phyloP scores from a whole-genome alignment of 495 filamentous ascomycete species.

The Penicillium fimorum region DNA sequence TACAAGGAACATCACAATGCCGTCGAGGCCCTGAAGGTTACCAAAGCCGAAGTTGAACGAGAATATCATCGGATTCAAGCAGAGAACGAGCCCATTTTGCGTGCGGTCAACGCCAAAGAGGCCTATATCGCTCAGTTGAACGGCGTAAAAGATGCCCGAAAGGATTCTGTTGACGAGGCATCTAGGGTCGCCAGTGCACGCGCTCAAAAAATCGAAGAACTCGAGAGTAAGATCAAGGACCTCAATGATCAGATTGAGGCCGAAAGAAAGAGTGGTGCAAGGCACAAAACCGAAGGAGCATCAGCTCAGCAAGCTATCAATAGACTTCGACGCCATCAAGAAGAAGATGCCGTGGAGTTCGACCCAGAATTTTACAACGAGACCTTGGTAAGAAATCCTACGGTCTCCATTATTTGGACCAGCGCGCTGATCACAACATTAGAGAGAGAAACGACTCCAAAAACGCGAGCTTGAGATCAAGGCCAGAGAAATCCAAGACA shows the following conservation, averaged over 20 bases:
- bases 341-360: constrained; percentile 51
- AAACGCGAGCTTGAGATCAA: constrained; percentile 32
- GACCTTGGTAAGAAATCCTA: constrained; percentile 36
- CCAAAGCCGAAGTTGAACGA: constrained; percentile 42
- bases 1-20: constrained; percentile 48
- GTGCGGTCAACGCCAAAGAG: constrained; percentile 64
- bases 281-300: constrained; percentile 50
- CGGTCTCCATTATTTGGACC: background rate
- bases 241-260: constrained; percentile 54
- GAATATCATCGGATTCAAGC: constrained; percentile 57
- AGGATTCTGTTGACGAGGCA: constrained; percentile 47
- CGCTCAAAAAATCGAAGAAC: constrained; percentile 46
- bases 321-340: constrained; percentile 45
- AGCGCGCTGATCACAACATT: constrained; percentile 22
- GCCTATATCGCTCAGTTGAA: constrained; percentile 52
- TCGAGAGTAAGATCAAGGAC: constrained; percentile 55
- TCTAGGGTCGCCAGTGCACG: constrained; percentile 54
- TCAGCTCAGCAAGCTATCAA: constrained; percentile 44
- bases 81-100: constrained; percentile 64
- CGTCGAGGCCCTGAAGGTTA: constrained; percentile 45
- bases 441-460: constrained; percentile 40
- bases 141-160: constrained; percentile 51
- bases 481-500: constrained; percentile 32
- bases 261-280: constrained; percentile 52
- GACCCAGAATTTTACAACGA: constrained; percentile 56